Conservation (phyloP, 257 asterid species). For the Penstemon davidsonii region DNA sequence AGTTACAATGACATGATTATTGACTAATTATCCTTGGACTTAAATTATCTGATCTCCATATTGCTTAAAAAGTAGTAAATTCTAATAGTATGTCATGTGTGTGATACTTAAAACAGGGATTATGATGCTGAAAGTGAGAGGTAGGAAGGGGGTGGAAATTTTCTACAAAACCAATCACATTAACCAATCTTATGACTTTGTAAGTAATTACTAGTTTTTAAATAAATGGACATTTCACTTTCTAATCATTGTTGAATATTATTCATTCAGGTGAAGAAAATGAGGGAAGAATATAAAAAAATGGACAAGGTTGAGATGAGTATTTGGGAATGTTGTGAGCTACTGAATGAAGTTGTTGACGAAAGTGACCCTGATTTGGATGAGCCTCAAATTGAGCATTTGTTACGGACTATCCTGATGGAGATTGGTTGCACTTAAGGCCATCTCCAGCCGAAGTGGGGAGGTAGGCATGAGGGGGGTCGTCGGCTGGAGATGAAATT, state of each 20-base stretch:
- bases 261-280: constrained; percentile 55
- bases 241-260: background rate
- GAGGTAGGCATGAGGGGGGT: too few relatives aligned
- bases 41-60: too few relatives aligned
- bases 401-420: constrained; percentile 44
- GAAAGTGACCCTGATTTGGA: constrained; percentile 22
- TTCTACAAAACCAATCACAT: constrained; percentile 71
- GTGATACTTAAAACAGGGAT: constrained; percentile 50
- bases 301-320: constrained; percentile 41
- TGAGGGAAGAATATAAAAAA: constrained; percentile 58
- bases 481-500: too few relatives aligned
- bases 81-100: background rate
- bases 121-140: constrained; percentile 70
- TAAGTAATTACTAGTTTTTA: constrained; percentile 33
- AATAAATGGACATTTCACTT: background rate
- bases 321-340: constrained; percentile 57
- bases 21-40: too few relatives aligned
- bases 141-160: constrained; percentile 66
- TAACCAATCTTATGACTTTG: constrained; percentile 70
- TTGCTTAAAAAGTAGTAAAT: too few relatives aligned
- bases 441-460: too few relatives aligned
- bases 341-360: constrained; percentile 42
- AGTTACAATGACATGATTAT: too few relatives aligned
- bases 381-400: constrained; percentile 50
- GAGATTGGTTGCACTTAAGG: constrained; percentile 49